These are phyloP conservation scores for Trametes hirsuta DNA, from an alignment of 1,284 basidiomycete species.

Conservation along the genomic window DNA sequence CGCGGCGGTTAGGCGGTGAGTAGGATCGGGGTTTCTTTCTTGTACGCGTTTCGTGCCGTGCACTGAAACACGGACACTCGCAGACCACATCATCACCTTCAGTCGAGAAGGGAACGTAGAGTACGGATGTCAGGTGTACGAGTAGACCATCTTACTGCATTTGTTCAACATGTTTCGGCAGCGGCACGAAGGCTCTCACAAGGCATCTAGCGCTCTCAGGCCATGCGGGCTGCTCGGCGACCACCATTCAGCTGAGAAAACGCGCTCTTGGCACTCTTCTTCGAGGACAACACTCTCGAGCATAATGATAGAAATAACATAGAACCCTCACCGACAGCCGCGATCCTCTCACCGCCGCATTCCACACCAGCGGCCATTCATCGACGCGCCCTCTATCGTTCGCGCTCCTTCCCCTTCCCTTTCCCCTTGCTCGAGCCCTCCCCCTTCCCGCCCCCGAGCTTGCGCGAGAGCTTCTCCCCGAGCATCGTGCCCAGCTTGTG, in stretches of 20 bases:
- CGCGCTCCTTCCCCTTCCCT: background rate
- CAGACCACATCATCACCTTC: slow-evolving; percentile 64
- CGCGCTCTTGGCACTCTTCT: too few relatives aligned
- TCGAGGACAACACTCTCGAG: background rate
- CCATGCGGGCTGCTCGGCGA: too few relatives aligned
- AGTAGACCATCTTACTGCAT: slow-evolving; percentile 1
- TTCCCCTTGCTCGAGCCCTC: background rate
- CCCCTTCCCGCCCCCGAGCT: background rate
- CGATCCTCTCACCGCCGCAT: too few relatives aligned
- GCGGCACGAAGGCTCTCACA: too few relatives aligned
- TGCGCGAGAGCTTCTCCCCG: slow-evolving; percentile 19
- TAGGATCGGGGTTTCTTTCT: background rate
- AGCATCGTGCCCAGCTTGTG: slow-evolving; percentile 18
- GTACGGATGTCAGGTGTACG: slow-evolving; percentile 49
- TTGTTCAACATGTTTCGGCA: too few relatives aligned
- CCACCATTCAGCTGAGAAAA: too few relatives aligned
- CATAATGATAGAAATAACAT: slow-evolving; percentile 15
- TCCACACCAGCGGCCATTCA: too few relatives aligned
- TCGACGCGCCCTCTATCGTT: background rate
- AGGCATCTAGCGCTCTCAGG: too few relatives aligned
- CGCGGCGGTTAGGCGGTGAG: slow-evolving; percentile 68
- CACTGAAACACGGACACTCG: background rate
- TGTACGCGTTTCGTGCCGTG: slow-evolving; percentile 2
- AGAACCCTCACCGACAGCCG: background rate
- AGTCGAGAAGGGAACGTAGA: slow-evolving; percentile 58